A percentile compares a stretch with the other conserved stretches of the same genome.
These are phyloP conservation scores for Lagenaria siceraria DNA, from an alignment of 306 rosid genomes.

Conservation along the genomic window DNA sequence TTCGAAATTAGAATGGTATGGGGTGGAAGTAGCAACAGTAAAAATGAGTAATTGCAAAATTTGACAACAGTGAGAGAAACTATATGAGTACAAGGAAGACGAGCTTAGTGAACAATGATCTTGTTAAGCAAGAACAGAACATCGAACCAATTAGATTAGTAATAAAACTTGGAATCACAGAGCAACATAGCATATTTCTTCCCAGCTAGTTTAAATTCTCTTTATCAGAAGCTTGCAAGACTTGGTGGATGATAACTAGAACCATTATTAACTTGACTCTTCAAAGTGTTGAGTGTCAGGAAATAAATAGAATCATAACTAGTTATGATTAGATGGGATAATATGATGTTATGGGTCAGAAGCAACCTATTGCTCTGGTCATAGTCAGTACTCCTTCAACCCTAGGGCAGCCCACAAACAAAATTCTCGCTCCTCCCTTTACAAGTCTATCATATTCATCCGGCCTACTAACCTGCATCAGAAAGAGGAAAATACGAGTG, in stretches of 20 bases:
- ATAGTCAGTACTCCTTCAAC: constrained; percentile 20
- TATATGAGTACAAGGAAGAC: neutral
- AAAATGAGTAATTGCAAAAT: neutral
- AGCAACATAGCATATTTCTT: neutral
- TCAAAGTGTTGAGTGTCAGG: neutral
- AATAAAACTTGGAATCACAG: neutral
- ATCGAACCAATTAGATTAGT: neutral
- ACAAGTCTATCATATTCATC: constrained; percentile 18
- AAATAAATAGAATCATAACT: neutral
- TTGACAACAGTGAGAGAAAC: neutral
- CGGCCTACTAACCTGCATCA: constrained; percentile 17
- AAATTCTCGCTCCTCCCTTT: constrained; percentile 10
- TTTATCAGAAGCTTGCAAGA: neutral
- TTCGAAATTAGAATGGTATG: neutral
- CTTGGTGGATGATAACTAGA: neutral
- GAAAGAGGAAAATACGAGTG: neutral
- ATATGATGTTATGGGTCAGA: neutral
- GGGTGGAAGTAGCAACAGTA: neutral
- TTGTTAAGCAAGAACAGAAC: neutral
- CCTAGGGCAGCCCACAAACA: constrained; percentile 14
- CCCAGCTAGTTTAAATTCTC: neutral
- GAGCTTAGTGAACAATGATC: neutral
- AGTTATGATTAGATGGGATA: neutral
- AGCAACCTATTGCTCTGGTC: constrained; percentile 22
- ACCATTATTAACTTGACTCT: neutral